Base-by-base conservation (phyloP, 1,139 yeast species). In the Pneumocystis carinii region DNA sequence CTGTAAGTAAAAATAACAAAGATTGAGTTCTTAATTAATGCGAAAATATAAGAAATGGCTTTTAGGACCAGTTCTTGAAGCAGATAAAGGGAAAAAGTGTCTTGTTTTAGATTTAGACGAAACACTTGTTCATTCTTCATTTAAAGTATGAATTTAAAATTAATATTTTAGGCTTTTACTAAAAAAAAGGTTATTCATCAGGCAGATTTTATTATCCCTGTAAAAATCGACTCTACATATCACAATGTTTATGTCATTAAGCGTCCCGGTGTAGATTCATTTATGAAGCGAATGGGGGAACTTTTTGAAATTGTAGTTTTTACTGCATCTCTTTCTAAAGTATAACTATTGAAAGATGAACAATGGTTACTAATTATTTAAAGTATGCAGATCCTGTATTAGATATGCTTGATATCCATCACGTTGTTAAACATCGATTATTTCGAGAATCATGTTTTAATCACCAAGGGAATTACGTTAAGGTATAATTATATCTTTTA, bases 241-340 rank as follows among this genome's bases (percentile, higher is more conserved):
- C 97, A 94, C 74, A 94, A 89, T 71, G 98, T 92, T 61, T 92
- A 90, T 73, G 98, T 92, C 39, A 89, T 90, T 65, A 92, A 94
- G 72, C 82, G 99, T 70, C 99, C 99, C 0, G 98, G 98, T 0
- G 98, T 94, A 62, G 98, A 92, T 74, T 95, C 88, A 72, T 92
- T 94, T 71, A 79, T 92, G 78, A 78, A 77, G 68, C 80, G 82
- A 67, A 96, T 92, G 61, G 96, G 97, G 35, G 80, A 88, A 72
- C 75, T 90, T 72, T 92, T 80, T 72, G 99, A 92, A 75, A 95
- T 92, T 66, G 98, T 94, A 48, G 96, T 92, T 4, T 92, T 92
- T 73, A 92, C 99, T 0, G 98, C 98, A 2, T 86, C 95, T 55
- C 97, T 92, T 19, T 82, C 92, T 70, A 84, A 95, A 35, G 63